Conservation (phyloP, 306 rosid genomes). For the Hippophae tibetana region DNA sequence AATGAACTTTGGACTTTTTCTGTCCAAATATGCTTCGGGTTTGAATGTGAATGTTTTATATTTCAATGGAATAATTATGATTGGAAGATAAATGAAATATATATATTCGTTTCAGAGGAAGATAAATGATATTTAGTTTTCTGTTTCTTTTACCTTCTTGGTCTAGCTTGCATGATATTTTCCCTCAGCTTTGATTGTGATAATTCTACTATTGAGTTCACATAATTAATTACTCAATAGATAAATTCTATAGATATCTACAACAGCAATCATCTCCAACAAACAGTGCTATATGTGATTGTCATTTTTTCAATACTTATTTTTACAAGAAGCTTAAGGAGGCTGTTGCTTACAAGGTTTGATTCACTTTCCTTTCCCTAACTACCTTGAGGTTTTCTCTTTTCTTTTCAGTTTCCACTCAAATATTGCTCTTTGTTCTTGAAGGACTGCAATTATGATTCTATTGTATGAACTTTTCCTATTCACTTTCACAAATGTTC, state of each 20-base stretch:
- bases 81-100: too few species aligned
- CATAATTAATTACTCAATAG: too few species aligned
- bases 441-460: slow-evolving; percentile 7
- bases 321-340: slow-evolving; percentile 86
- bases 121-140: too few species aligned
- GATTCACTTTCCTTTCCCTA: slow-evolving; percentile 3
- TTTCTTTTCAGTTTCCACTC: slow-evolving; percentile 1
- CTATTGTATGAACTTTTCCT: slow-evolving; percentile 9
- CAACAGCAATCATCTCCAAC: slow-evolving; percentile 59
- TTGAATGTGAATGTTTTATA: too few species aligned
- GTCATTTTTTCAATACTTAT: slow-evolving; percentile 83
- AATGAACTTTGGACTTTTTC: too few species aligned
- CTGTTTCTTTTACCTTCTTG: too few species aligned
- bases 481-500: slow-evolving; percentile 1
- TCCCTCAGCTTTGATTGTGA: too few species aligned
- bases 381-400: not conserved
- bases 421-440: slow-evolving; percentile 2
- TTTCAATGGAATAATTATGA: too few species aligned
- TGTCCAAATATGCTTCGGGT: too few species aligned
- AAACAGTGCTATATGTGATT: slow-evolving; percentile 38
- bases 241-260: slow-evolving; percentile 49
- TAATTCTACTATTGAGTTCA: too few species aligned
- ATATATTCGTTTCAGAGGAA: too few species aligned
- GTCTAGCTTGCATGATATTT: too few species aligned
- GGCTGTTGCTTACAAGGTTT: slow-evolving; percentile 73